Conservation (phyloP, 1,284 basidiomycete species). For the Tylopilus orsonianus region DNA sequence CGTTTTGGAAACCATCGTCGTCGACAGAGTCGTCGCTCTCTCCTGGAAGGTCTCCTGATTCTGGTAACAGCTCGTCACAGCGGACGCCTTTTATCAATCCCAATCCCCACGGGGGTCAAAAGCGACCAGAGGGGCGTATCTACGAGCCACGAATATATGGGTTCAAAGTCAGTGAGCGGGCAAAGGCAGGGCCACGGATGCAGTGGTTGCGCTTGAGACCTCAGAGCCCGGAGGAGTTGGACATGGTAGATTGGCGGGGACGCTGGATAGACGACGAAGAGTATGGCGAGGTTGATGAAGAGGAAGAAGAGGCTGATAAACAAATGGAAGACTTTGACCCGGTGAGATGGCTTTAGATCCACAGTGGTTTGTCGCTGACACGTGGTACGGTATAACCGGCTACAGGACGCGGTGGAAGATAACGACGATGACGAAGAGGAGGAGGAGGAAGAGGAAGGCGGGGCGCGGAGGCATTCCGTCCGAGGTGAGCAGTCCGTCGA, state of each 20-base stretch:
- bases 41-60: slow-evolving; percentile 44
- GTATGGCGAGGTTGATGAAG: slow-evolving; percentile 58
- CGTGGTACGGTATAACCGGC: background rate
- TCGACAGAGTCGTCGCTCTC: slow-evolving; percentile 53
- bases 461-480: slow-evolving; percentile 34
- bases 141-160: slow-evolving; percentile 95
- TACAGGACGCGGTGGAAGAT: slow-evolving; percentile 34
- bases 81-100: slow-evolving; percentile 70
- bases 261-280: slow-evolving; percentile 82
- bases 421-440: slow-evolving; percentile 68
- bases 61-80: slow-evolving; percentile 47
- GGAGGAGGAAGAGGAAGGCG: slow-evolving; percentile 54
- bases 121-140: slow-evolving; percentile 79
- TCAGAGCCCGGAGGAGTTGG: slow-evolving; percentile 75
- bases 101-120: slow-evolving; percentile 86
- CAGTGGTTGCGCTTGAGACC: slow-evolving; percentile 91
- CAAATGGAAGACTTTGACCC: slow-evolving; percentile 84
- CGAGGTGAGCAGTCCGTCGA: slow-evolving; percentile 36
- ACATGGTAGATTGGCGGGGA: slow-evolving; percentile 84
- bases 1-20: slow-evolving; percentile 74
- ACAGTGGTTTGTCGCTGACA: slow-evolving; percentile 8
- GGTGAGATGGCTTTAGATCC: slow-evolving; percentile 41
- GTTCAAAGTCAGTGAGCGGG: slow-evolving; percentile 80
- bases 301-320: slow-evolving; percentile 64
- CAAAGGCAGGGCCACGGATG: slow-evolving; percentile 94